Percentiles rank a stretch among this genome's conserved stretches.
Evolutionary conservation across 805 yeast genomes (phyloP).

Genomic region (Yarrowia phangngaensis): DNA sequence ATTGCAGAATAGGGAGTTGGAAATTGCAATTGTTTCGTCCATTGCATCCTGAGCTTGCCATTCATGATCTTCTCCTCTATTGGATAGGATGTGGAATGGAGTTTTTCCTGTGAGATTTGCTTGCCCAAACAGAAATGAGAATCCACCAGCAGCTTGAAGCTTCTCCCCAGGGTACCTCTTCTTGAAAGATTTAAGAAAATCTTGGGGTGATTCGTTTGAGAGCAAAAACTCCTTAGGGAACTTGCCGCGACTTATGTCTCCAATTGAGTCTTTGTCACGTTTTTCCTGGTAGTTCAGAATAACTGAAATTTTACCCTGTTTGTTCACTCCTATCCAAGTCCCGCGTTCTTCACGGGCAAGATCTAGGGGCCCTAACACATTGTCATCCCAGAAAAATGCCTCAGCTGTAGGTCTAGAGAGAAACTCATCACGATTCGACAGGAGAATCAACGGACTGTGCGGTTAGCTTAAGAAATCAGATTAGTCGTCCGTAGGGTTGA

Average conservation of each 20-base stretch:
- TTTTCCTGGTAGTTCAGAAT: slow-evolving; percentile 70
- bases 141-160: slow-evolving; percentile 53
- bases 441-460: slow-evolving; percentile 55
- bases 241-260: slow-evolving; percentile 51
- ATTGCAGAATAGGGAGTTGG: slow-evolving; percentile 60
- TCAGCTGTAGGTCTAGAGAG: slow-evolving; percentile 65
- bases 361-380: slow-evolving; percentile 67
- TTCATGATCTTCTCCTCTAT: slow-evolving; percentile 31
- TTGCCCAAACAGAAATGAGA: slow-evolving; percentile 56
- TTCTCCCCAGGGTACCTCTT: slow-evolving; percentile 33
- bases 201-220: slow-evolving; percentile 40
- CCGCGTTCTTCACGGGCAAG: slow-evolving; percentile 71
- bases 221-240: slow-evolving; percentile 48
- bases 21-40: slow-evolving; percentile 52
- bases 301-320: slow-evolving; percentile 59
- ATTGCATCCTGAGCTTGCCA: slow-evolving; percentile 15
- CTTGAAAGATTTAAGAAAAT: slow-evolving; percentile 46
- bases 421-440: slow-evolving; percentile 87
- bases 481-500: too few relatives aligned
- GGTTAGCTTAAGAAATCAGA: too few relatives aligned
- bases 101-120: slow-evolving; percentile 35
- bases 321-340: slow-evolving; percentile 82
- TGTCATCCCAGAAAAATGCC: slow-evolving; percentile 45
- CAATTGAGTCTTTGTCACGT: slow-evolving; percentile 37
- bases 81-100: slow-evolving; percentile 52